phyloP scores from a whole-genome alignment of 805 yeast species.

The Saturnispora diversa region DNA sequence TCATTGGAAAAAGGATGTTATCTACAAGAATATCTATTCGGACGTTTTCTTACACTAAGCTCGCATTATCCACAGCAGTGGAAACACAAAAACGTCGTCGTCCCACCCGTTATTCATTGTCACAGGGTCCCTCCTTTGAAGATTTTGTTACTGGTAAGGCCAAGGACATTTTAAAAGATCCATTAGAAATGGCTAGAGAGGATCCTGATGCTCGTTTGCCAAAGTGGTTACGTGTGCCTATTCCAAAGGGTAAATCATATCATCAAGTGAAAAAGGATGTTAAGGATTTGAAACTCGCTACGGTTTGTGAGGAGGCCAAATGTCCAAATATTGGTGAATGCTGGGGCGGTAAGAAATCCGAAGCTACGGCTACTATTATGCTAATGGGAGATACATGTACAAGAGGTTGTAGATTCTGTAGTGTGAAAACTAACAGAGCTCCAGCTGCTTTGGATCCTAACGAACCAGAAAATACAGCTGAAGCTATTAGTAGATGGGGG shows the following conservation, averaged over 20 bases:
- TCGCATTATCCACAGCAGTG: background rate
- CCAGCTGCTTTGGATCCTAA: conserved; percentile 89
- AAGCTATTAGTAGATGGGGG: conserved; percentile 96
- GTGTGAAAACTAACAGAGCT: conserved; percentile 83
- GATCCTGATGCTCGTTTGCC: conserved; percentile 74
- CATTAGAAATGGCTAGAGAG: conserved; percentile 63
- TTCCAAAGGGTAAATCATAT: conserved; percentile 89
- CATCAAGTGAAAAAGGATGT: conserved; percentile 78
- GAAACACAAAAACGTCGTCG: conserved; percentile 15
- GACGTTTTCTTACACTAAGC: background rate
- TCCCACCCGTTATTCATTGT: conserved; percentile 51
- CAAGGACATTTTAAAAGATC: conserved; percentile 57
- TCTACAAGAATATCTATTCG: background rate
- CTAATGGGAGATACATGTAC: conserved; percentile 97
- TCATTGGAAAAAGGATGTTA: background rate
- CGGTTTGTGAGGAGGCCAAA: conserved; percentile 97
- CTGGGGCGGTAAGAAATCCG: conserved; percentile 95
- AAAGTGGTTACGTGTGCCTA: conserved; percentile 88
- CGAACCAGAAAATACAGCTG: conserved; percentile 98
- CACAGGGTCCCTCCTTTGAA: conserved; percentile 86
- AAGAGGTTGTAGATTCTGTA: conserved; percentile 97
- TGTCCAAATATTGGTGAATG: conserved; percentile 99
- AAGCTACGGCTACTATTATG: conserved; percentile 97
- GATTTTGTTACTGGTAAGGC: conserved; percentile 85
- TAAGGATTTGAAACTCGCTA: conserved; percentile 78